These are phyloP conservation scores for Cyclostephanos invisitatus DNA, from an alignment of 108 stramenopile species.

Conservation along the genomic window DNA sequence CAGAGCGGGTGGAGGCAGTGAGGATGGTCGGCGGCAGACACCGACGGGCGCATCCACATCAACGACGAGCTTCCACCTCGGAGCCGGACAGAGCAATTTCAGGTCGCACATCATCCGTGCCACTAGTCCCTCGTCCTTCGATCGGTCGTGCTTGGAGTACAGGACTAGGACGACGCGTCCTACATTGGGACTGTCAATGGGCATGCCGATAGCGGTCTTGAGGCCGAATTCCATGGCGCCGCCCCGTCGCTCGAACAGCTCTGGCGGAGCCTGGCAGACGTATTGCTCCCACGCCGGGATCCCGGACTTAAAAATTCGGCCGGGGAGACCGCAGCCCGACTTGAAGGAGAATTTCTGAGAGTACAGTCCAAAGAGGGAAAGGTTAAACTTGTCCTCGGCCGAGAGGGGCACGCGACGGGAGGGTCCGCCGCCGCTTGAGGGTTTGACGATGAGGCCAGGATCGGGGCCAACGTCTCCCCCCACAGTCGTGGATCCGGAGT, in stretches of 20 bases:
- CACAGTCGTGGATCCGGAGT: neutral
- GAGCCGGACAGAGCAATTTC: conserved; percentile 77
- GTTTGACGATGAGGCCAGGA: conserved; percentile 5
- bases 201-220: conserved; percentile 84
- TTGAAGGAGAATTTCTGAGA: conserved; percentile 86
- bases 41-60: conserved; percentile 45
- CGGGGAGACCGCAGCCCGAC: conserved; percentile 84
- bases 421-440: conserved; percentile 2
- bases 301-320: conserved; percentile 69
- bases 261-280: conserved; percentile 66
- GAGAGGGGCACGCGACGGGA: conserved; percentile 22
- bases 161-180: conserved; percentile 80
- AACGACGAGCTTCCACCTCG: conserved; percentile 89
- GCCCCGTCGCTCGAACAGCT: conserved; percentile 82
- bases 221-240: conserved; percentile 86
- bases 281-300: conserved; percentile 78
- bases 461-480: neutral
- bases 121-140: conserved; percentile 71
- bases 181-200: conserved; percentile 83
- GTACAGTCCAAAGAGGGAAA: conserved; percentile 82
- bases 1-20: neutral
- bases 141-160: conserved; percentile 76
- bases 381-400: conserved; percentile 66
- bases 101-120: conserved; percentile 69
- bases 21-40: neutral